phyloP scores from a whole-genome alignment of 2,329 filamentous ascomycete genomes.

The Lasiodiplodia hormozganensis region DNA sequence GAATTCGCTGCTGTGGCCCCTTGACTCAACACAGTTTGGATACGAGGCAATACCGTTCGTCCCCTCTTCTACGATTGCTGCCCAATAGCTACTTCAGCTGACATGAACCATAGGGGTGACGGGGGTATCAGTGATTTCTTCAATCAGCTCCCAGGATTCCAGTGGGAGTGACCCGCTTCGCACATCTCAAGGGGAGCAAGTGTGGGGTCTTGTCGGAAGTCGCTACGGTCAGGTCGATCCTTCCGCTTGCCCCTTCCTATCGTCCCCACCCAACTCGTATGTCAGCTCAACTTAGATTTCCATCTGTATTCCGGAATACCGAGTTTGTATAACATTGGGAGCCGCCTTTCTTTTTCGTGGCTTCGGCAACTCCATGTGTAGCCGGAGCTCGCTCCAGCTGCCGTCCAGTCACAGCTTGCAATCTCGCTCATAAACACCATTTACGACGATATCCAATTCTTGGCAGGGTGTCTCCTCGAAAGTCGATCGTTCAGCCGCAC shows the following conservation, averaged over 20 bases:
- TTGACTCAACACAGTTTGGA: constrained; percentile 21
- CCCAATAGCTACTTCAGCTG: not conserved
- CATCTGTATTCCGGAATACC: not conserved
- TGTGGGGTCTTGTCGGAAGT: not conserved
- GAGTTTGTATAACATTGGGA: not conserved
- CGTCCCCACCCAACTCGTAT: not conserved
- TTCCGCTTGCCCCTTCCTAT: not conserved
- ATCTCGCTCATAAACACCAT: not conserved
- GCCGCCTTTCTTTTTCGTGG: not conserved
- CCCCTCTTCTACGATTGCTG: not conserved
- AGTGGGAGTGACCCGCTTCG: constrained; percentile 10
- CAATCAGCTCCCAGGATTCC: constrained; percentile 23
- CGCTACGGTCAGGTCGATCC: not conserved
- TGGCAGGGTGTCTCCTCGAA: not conserved
- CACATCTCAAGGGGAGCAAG: not conserved
- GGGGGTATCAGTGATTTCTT: constrained; percentile 13
- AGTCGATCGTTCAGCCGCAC: not conserved
- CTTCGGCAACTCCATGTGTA: not conserved
- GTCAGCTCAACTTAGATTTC: not conserved
- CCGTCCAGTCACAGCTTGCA: not conserved
- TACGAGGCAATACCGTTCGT: not conserved
- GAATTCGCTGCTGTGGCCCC: constrained; percentile 34
- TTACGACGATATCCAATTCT: not conserved
- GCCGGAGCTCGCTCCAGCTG: not conserved
- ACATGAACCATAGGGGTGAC: not conserved